Evolutionary conservation across 495 filamentous ascomycete genomes (phyloP).

Genomic region (Annulohypoxylon stygium): DNA sequence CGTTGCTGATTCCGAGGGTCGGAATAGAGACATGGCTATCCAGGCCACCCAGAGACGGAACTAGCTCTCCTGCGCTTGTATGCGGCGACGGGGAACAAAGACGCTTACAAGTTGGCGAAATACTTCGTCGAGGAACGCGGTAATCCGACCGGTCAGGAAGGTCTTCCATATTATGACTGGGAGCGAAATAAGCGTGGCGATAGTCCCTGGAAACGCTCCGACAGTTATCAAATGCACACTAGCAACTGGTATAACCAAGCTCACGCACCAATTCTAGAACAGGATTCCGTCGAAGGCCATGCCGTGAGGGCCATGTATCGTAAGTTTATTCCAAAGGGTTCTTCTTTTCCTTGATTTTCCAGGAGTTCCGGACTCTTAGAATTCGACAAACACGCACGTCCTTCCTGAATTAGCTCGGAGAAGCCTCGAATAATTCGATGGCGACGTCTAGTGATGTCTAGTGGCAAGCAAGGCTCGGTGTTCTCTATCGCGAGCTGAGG

Average conservation of each 20-base stretch:
- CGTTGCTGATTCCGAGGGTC: neutral
- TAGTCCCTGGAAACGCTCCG: conserved; percentile 58
- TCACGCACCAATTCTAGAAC: conserved; percentile 66
- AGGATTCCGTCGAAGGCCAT: conserved; percentile 69
- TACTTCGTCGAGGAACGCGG: conserved; percentile 72
- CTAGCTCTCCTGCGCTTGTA: conserved; percentile 69
- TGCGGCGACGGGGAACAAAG: conserved; percentile 58
- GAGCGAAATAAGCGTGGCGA: conserved; percentile 66
- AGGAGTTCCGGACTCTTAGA: neutral
- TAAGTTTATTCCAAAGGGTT: conserved; percentile 25
- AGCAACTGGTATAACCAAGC: conserved; percentile 67
- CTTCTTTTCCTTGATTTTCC: conserved; percentile 47
- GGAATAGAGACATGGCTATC: conserved; percentile 64
- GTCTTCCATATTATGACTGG: conserved; percentile 64
- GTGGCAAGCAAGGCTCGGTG: conserved; percentile 1
- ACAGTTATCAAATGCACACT: conserved; percentile 56
- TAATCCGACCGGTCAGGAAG: conserved; percentile 62
- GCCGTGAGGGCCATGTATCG: conserved; percentile 71
- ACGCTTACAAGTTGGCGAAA: conserved; percentile 63
- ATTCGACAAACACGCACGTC: neutral
- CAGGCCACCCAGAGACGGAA: conserved; percentile 72
- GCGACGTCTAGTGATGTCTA: neutral
- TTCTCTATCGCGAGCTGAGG: conserved; percentile 3
- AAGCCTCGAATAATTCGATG: neutral
- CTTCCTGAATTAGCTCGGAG: neutral